phyloP scores from a whole-genome alignment of 2,329 filamentous ascomycete species.

The Talaromyces sp. region DNA sequence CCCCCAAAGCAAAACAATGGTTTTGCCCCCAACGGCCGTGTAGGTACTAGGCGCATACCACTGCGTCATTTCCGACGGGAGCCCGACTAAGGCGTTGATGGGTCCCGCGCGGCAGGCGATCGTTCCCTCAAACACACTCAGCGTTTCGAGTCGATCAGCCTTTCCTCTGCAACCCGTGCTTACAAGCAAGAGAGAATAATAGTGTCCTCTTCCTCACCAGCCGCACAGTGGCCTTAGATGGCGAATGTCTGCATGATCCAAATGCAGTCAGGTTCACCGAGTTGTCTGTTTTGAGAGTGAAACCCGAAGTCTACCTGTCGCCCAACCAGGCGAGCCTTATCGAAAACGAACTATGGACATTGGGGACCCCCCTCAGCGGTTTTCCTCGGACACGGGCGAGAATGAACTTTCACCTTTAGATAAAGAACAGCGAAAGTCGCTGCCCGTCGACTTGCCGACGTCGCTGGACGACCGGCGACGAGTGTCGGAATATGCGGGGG shows the following conservation, averaged over 20 bases:
- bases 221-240: background rate
- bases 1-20: background rate
- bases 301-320: background rate
- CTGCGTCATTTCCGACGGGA: background rate
- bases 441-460: conserved; percentile 82
- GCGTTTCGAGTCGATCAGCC: background rate
- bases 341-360: conserved; percentile 8
- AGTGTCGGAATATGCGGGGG: conserved; percentile 62
- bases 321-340: background rate
- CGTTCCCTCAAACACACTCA: background rate
- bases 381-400: conserved; percentile 9
- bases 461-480: conserved; percentile 82
- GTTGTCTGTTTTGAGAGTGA: background rate
- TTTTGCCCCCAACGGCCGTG: background rate
- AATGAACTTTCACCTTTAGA: conserved; percentile 5
- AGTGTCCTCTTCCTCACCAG: background rate
- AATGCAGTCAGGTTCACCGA: background rate
- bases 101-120: background rate
- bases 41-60: background rate
- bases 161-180: background rate
- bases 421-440: conserved; percentile 29
- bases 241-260: conserved; percentile 6
- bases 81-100: background rate
- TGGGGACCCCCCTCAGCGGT: conserved; percentile 24
- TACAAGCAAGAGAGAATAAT: background rate